phyloP scores from a whole-genome alignment of 495 filamentous ascomycete species.

The Jackrogersella multiformis region DNA sequence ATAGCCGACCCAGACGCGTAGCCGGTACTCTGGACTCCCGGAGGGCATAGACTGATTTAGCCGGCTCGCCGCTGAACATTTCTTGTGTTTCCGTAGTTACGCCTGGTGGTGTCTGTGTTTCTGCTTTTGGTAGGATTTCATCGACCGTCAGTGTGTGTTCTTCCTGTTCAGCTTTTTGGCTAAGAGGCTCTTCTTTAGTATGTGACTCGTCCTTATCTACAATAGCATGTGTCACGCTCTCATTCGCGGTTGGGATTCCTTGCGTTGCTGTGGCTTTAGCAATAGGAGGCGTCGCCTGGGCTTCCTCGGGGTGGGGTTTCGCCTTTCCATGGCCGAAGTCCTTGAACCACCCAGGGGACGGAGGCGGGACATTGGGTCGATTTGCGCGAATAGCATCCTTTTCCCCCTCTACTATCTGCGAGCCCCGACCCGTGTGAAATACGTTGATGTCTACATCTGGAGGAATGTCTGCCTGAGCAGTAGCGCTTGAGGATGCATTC shows the following conservation, averaged over 20 bases:
- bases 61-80: slow-evolving; percentile 23
- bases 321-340: slow-evolving; percentile 43
- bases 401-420: slow-evolving; percentile 46
- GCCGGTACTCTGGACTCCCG: slow-evolving; percentile 91
- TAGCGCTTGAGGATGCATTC: slow-evolving; percentile 33
- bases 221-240: slow-evolving; percentile 31
- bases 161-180: slow-evolving; percentile 14
- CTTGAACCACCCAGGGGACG: slow-evolving; percentile 45
- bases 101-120: slow-evolving; percentile 14
- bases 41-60: slow-evolving; percentile 68
- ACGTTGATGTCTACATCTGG: slow-evolving; percentile 49
- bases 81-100: slow-evolving; percentile 10
- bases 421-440: slow-evolving; percentile 50
- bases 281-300: slow-evolving; percentile 27
- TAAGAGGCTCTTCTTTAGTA: slow-evolving; percentile 26
- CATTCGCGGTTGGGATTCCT: slow-evolving; percentile 28
- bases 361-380: slow-evolving; percentile 23
- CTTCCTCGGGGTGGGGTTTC: slow-evolving; percentile 19
- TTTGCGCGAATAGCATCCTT: slow-evolving; percentile 19
- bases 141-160: slow-evolving; percentile 33
- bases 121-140: slow-evolving; percentile 30
- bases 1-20: slow-evolving; percentile 83
- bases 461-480: slow-evolving; percentile 32
- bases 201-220: slow-evolving; percentile 24
- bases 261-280: slow-evolving; percentile 19